Evolutionary conservation across 225 moss, liverwort and hornwort species (phyloP), one percentile per base, ranked within the genome.

Genomic region (Takakia lepidozioides): DNA sequence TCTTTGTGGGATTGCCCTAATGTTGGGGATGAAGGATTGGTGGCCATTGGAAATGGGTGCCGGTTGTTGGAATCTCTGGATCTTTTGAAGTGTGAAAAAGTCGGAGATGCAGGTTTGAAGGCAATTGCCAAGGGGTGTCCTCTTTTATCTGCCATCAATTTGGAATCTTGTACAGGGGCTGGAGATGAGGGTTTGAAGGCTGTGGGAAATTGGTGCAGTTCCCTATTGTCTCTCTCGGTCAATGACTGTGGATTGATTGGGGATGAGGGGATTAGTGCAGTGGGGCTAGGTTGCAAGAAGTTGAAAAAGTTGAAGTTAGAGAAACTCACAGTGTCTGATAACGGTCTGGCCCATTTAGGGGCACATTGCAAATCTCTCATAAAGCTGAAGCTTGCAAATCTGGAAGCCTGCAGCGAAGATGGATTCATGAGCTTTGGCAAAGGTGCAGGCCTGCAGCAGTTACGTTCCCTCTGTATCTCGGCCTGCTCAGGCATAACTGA

Each of bases 251-350:
- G 66, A n/a, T 51, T 48, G 50, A 72, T 87, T 14, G 80, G 87
- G 15, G 80, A 68, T 58, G 60, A 58, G 25, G 84, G 87, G 30
- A 74, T 87, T 47, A 58, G 37, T 19, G 58, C 62, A 19, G 15
- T 84, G 16, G 69, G 74, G 25, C 22, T 38, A 24, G 71, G 87
- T 8, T 84, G 84, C 50, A 67, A 29, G 15, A 84, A 72, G 49
- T 49, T 87, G 43, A 80, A 64, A 4, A 84, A 74, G 64, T 47
- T 87, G 69, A 81, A 74, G 65, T 25, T 87, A 67, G 84, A 84
- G 48, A 87, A 78, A 40, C 45, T 84, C 20, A 48, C 59, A 10
- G 35, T 87, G 61, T 54, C 64, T 57, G 71, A 84, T 39, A 50
- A 71, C 43, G 87, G 84, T 8, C 69, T 87, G 42, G 55, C 58